Conservation (phyloP, 805 yeast genomes). For the Tetrapisispora namnaoensis region DNA sequence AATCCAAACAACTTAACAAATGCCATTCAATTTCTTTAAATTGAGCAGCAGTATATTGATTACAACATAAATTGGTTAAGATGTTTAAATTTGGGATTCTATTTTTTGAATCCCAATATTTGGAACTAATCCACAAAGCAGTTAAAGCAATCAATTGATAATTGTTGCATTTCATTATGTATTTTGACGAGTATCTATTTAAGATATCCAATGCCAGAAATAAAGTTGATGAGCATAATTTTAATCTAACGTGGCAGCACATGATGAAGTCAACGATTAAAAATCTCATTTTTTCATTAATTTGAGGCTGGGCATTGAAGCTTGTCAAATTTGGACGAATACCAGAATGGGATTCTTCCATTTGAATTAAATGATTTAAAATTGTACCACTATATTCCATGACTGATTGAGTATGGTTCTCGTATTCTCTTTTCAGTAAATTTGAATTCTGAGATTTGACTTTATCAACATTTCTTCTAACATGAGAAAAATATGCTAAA, state of each 20-base stretch:
- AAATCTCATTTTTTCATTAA: slow-evolving; percentile 49
- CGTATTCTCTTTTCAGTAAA: slow-evolving; percentile 39
- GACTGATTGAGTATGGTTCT: slow-evolving; percentile 35
- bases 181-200: slow-evolving; percentile 76
- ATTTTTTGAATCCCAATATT: slow-evolving; percentile 58
- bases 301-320: slow-evolving; percentile 33
- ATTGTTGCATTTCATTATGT: slow-evolving; percentile 72
- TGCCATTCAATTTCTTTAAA: slow-evolving; percentile 64
- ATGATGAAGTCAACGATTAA: slow-evolving; percentile 73
- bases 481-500: slow-evolving; percentile 9
- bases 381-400: slow-evolving; percentile 39
- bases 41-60: slow-evolving; percentile 44
- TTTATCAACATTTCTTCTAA: slow-evolving; percentile 13
- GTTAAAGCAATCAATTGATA: slow-evolving; percentile 81
- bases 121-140: slow-evolving; percentile 83
- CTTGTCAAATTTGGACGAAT: slow-evolving; percentile 22
- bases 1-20: slow-evolving; percentile 49
- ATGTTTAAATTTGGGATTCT: slow-evolving; percentile 47
- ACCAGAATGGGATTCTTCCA: slow-evolving; percentile 20
- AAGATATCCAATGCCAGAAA: slow-evolving; percentile 60
- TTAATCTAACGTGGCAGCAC: slow-evolving; percentile 57
- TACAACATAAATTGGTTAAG: slow-evolving; percentile 47
- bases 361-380: slow-evolving; percentile 21
- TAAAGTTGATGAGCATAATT: slow-evolving; percentile 53
- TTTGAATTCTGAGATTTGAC: slow-evolving; percentile 17